Base-by-base conservation (phyloP, 768 basidiomycete species). In the Suillus hirtellus region DNA sequence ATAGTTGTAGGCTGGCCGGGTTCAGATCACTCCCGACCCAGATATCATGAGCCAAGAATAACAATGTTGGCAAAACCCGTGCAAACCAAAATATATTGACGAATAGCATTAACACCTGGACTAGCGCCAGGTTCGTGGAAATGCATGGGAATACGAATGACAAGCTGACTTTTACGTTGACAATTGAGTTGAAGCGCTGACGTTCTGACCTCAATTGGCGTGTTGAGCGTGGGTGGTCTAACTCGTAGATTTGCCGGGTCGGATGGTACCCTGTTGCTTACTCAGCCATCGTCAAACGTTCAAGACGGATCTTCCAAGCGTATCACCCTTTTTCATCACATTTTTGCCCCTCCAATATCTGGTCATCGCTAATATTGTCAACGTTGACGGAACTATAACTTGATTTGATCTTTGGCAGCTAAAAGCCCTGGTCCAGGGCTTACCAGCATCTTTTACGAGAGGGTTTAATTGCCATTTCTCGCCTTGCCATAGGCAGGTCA, bases 381-480 rank as follows among this genome's bases (percentile, higher is more conserved):
- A 34, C 34, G 19, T 35, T 53, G 52, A 21, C 14, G 35, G 35
- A 54, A 60, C n/a, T 42, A 59, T 43, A 60, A 19, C 24, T n/a
- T 17, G 31, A 8, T 15, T n/a, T 19, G 15, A 34, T 58, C 35
- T 7, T 35, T 59, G n/a, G 9, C 21, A 59, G 24, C 59, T 35
- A 60, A 35, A 53, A n/a, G 8, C 21, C 34, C 44, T 35, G 11
- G 50, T 58, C 14, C 27, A 58, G 55, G 35, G 35, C 63, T 67
- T 64, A 42, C 44, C 49, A 64, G 59, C 61, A 67, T 68, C 68
- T 53, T 60, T 64, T 62, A 71, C 71, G 72, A 67, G 69, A 68
- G 73, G 74, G 70, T 69, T 65, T 67, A 61, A 64, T 64, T 38
- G 58, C 69, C 61, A 67, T 69, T 67, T 68, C 68, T 66, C 64